Evolutionary conservation across 129 eudicot genomes (phyloP).

Genomic region (Escallonia herrerae): DNA sequence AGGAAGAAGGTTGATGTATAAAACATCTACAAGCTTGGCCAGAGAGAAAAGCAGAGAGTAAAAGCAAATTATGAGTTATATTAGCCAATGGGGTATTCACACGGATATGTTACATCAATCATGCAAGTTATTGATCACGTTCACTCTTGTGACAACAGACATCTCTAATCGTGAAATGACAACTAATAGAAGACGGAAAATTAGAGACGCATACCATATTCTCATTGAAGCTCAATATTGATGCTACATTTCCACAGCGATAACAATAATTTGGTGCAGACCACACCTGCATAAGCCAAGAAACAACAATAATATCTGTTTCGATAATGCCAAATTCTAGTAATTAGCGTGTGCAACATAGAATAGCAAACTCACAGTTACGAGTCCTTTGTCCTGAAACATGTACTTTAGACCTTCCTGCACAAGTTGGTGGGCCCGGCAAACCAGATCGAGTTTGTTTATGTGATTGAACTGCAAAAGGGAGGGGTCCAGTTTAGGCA

Average conservation of each 20-base stretch:
- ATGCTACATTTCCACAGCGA: conserved; percentile 99
- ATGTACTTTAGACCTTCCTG: conserved; percentile 98
- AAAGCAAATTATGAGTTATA: no score
- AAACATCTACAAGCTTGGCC: not conserved
- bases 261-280: conserved; percentile 99
- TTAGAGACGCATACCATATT: conserved; percentile 53
- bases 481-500: not conserved
- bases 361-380: conserved; percentile 63
- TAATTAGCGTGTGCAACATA: not conserved
- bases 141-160: not conserved
- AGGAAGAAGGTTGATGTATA: no score
- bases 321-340: not conserved
- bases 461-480: conserved; percentile 82
- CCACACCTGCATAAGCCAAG: conserved; percentile 68
- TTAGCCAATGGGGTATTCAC: no score
- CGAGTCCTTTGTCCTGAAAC: conserved; percentile 99
- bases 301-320: not conserved
- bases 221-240: conserved; percentile 97
- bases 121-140: not conserved
- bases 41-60: not conserved
- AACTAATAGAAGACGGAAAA: not conserved
- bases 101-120: no score
- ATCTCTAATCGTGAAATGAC: not conserved
- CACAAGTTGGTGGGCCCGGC: conserved; percentile 99
- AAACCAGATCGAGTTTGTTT: conserved; percentile 92